These are phyloP conservation scores for Pleurotus sapidus DNA, from an alignment of 768 basidiomycete genomes.

Conservation along the genomic window DNA sequence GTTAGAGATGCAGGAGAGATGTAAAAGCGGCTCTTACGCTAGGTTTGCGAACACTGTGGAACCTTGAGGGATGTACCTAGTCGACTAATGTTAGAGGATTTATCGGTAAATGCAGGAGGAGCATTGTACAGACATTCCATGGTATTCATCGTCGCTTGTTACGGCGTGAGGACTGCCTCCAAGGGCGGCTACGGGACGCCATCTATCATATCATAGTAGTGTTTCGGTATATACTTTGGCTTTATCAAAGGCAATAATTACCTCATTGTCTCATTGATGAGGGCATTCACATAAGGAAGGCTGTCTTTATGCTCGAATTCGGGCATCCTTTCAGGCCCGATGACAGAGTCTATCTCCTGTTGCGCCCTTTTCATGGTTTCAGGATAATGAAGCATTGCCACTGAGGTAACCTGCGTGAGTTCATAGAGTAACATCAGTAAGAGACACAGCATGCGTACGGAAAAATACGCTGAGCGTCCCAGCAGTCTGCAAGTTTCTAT, in stretches of 20 bases:
- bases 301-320: conserved; percentile 29
- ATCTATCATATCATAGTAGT: conserved; percentile 15
- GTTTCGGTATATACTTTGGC: not conserved
- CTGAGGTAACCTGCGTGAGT: conserved; percentile 10
- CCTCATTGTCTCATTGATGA: conserved; percentile 38
- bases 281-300: conserved; percentile 32
- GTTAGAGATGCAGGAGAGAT: not conserved
- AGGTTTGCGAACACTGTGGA: conserved; percentile 34
- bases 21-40: conserved; percentile 15
- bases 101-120: not conserved
- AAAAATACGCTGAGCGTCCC: conserved; percentile 29
- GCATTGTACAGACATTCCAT: conserved; percentile 27
- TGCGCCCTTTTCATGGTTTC: conserved; percentile 36
- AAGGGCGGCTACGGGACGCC: conserved; percentile 31
- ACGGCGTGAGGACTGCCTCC: conserved; percentile 35
- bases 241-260: not conserved
- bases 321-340: conserved; percentile 35
- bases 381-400: conserved; percentile 37
- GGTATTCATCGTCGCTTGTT: conserved; percentile 33
- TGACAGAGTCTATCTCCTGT: conserved; percentile 33
- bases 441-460: conserved; percentile 16
- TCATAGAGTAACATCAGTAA: no score
- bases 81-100: no score
- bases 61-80: conserved; percentile 33
- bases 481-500: conserved; percentile 20